These are phyloP conservation scores for Pistacia vera DNA, from an alignment of 345 rosid genomes.

Conservation along the genomic window DNA sequence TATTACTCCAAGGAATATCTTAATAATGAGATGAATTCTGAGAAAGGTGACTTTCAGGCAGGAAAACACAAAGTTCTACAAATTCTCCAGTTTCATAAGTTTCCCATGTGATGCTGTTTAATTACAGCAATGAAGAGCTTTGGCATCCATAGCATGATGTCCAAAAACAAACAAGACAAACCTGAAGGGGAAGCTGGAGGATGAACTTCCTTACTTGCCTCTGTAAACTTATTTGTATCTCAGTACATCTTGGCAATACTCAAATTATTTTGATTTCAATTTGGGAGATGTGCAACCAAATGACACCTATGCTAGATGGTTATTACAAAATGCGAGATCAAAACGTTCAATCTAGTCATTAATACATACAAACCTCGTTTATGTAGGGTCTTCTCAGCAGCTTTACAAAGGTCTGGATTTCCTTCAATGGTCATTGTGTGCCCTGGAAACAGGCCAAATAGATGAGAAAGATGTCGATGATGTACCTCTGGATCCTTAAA, in stretches of 20 bases:
- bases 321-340: background rate
- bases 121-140: background rate
- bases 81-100: background rate
- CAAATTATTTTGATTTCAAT: background rate
- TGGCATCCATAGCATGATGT: background rate
- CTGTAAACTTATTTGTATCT: background rate
- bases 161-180: no score
- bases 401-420: slow-evolving; percentile 74
- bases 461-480: slow-evolving; percentile 88
- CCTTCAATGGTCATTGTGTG: slow-evolving; percentile 70
- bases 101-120: background rate
- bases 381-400: slow-evolving; percentile 65
- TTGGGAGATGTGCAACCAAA: background rate
- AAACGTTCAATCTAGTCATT: background rate
- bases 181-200: background rate
- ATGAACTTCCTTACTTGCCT: background rate
- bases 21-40: background rate
- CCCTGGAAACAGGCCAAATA: slow-evolving; percentile 94
- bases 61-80: no score
- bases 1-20: background rate
- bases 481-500: slow-evolving; percentile 81
- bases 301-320: background rate
- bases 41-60: background rate
- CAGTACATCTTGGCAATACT: background rate
- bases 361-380: slow-evolving; percentile 65